Percentiles rank a stretch among this genome's conserved stretches.
Evolutionary conservation across 805 yeast species (phyloP).

Genomic region (Blastobotrys attinorum): DNA sequence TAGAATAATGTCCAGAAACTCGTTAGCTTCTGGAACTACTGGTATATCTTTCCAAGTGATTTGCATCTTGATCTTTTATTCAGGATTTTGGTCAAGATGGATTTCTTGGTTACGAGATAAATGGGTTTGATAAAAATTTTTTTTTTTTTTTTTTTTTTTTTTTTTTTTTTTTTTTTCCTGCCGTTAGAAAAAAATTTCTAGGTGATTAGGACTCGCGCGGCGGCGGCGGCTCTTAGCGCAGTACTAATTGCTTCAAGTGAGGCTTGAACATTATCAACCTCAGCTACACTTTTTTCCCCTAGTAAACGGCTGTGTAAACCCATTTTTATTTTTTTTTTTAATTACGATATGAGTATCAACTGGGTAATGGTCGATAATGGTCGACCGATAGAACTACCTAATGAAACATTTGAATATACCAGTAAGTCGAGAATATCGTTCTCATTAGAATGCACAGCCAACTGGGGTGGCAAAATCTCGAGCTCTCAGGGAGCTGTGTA

Average conservation of each 20-base stretch:
- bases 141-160: constrained; percentile 6
- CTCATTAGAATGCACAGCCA: not conserved
- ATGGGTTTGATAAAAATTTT: constrained; percentile 2
- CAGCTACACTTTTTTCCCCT: too few species aligned
- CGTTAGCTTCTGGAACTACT: constrained; percentile 84
- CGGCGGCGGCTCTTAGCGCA: too few species aligned
- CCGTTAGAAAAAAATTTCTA: too few species aligned
- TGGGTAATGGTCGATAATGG: constrained; percentile 14
- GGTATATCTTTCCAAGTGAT: constrained; percentile 98
- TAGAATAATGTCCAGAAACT: constrained; percentile 90
- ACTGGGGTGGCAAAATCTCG: not conserved
- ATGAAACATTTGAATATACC: constrained; percentile 11
- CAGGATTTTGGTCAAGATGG: too few species aligned
- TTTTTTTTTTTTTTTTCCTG: too few species aligned
- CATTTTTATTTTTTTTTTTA: constrained; percentile 6
- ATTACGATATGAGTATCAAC: constrained; percentile 17
- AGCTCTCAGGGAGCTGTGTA: constrained; percentile 3
- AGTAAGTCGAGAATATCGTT: not conserved
- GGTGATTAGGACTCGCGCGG: too few species aligned
- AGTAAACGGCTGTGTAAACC: too few species aligned
- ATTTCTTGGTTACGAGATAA: too few species aligned
- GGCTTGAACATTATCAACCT: too few species aligned
- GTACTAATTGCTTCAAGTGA: too few species aligned
- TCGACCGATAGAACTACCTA: constrained; percentile 15
- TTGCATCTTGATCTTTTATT: constrained; percentile 56